Evolutionary conservation across 306 rosid species (phyloP), one percentile per base, ranked within the genome.

Genomic region (Quercus gilva): DNA sequence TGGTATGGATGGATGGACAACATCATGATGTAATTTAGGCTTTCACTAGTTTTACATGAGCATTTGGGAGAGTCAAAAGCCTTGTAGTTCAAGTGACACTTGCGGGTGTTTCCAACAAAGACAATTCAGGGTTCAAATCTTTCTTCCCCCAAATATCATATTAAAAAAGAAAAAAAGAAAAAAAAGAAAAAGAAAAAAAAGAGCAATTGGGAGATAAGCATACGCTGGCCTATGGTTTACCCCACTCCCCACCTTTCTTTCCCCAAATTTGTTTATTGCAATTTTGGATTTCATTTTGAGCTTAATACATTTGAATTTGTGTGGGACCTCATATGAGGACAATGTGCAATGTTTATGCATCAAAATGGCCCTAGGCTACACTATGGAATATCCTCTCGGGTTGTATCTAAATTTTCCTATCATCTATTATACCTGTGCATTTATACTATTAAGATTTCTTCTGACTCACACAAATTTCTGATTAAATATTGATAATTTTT

Each of bases 1-100:
- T n/a, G n/a, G n/a, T n/a, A n/a, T n/a, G n/a, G n/a, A n/a, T n/a
- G n/a, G n/a, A n/a, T n/a, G n/a, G n/a, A n/a, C n/a, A n/a, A n/a
- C n/a, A n/a, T n/a, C n/a, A n/a, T n/a, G n/a, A n/a, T 31, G 74
- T 67, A 45, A 41, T 83, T 55, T 45, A n/a, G 81, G 64, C 61
- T 65, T 25, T 69, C 53, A 71, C 57, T 37, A 12, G 35, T 55
- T 7, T 45, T 76, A 35, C 29, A 29, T 45, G 80, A 73, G 69
- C 70, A 31, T 72, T 29, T 77, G 17, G 8, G 58, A 29, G 74
- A 51, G 45, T 7, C 45, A 37, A 37, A 37, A 37, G 45, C 10
- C 45, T 37, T 37, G 45, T 37, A 37, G 45, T 37, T 37, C 45
- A 7, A 37, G 45, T 1, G 11, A 11, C 45, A 37, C 2, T 7